A percentile compares a stretch with the other conserved stretches of the same genome.
These are phyloP conservation scores for Pythium brachiatum DNA, from an alignment of 352 stramenopile species.

Conservation along the genomic window DNA sequence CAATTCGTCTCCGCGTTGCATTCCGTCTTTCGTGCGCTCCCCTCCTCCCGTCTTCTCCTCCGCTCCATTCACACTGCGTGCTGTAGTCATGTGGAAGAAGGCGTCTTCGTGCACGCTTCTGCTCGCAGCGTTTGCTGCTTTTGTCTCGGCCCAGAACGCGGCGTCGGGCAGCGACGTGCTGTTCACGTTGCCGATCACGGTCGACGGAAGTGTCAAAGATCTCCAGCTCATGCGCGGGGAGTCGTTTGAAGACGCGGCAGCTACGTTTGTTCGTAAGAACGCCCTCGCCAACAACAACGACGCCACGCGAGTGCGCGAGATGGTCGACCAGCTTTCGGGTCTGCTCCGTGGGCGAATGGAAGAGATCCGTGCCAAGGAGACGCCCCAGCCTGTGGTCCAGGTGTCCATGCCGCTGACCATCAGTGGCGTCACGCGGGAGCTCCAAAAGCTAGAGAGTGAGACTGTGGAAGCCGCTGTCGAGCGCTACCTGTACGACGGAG, in stretches of 20 bases:
- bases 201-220: constrained; percentile 60
- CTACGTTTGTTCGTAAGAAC: constrained; percentile 60
- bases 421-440: constrained; percentile 39
- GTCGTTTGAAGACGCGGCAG: constrained; percentile 57
- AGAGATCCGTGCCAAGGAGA: constrained; percentile 37
- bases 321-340: constrained; percentile 65
- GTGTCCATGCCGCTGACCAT: constrained; percentile 60
- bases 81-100: constrained; percentile 24
- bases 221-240: constrained; percentile 69
- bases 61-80: background rate
- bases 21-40: background rate
- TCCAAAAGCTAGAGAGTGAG: constrained; percentile 67
- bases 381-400: constrained; percentile 41
- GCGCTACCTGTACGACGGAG: constrained; percentile 62
- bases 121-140: constrained; percentile 13
- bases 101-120: constrained; percentile 14
- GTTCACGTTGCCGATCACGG: constrained; percentile 58
- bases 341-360: constrained; percentile 63
- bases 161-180: constrained; percentile 46
- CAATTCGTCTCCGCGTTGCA: constrained; percentile 19
- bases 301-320: constrained; percentile 42
- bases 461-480: constrained; percentile 49
- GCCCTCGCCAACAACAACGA: constrained; percentile 52
- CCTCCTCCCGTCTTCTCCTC: background rate
- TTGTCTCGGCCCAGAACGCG: constrained; percentile 28